These are phyloP conservation scores for Populus tremula DNA, from an alignment of 345 rosid genomes.

Conservation along the genomic window DNA sequence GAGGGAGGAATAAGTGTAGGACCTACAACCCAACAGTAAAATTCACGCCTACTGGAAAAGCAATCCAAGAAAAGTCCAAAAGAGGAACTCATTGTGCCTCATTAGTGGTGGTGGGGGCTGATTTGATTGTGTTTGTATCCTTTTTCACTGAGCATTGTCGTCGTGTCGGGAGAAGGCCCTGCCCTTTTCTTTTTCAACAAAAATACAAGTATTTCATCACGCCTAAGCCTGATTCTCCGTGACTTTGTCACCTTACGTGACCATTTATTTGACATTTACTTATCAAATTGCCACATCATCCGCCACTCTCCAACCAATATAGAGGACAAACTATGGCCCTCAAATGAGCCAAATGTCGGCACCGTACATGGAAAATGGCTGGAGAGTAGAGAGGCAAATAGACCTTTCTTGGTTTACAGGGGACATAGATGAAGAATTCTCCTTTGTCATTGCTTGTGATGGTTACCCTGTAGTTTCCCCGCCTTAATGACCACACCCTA, in stretches of 20 bases:
- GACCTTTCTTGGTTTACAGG: slow-evolving; percentile 24
- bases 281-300: slow-evolving; percentile 4
- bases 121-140: slow-evolving; percentile 53
- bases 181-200: not conserved
- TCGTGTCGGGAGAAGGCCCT: slow-evolving; percentile 43
- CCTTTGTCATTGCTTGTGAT: slow-evolving; percentile 7
- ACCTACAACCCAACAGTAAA: slow-evolving; percentile 40
- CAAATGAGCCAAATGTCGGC: slow-evolving; percentile 15
- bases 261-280: slow-evolving; percentile 25
- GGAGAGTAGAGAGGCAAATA: not conserved
- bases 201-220: slow-evolving; percentile 18
- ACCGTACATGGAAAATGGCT: slow-evolving; percentile 13
- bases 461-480: slow-evolving; percentile 10
- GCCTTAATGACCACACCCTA: not conserved
- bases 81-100: slow-evolving; percentile 52
- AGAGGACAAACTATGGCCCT: slow-evolving; percentile 34
- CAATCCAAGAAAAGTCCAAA: slow-evolving; percentile 56
- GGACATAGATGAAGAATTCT: slow-evolving; percentile 20
- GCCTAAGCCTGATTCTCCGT: slow-evolving; percentile 69
- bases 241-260: slow-evolving; percentile 51
- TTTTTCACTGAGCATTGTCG: slow-evolving; percentile 43
- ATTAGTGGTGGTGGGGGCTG: slow-evolving; percentile 57
- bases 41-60: slow-evolving; percentile 69
- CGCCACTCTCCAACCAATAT: slow-evolving; percentile 16
- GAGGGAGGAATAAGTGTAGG: slow-evolving; percentile 20